Evolutionary conservation across 352 stramenopile genomes (phyloP).

Genomic region (Halophytophthora polymorphica): DNA sequence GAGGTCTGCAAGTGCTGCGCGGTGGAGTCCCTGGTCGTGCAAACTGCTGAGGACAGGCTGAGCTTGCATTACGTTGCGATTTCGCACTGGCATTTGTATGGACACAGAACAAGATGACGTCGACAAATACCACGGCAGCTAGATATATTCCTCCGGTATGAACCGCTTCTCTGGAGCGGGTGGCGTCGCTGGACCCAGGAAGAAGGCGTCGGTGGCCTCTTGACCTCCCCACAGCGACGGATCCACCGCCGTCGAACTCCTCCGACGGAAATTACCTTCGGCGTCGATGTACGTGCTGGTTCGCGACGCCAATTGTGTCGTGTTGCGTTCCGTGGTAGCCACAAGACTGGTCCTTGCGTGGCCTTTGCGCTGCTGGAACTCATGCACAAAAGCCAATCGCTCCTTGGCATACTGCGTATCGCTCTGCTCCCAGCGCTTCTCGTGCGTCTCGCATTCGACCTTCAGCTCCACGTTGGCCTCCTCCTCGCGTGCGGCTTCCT

Average conservation of each 20-base stretch:
- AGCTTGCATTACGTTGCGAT: no score
- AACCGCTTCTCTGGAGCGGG: conserved; percentile 1
- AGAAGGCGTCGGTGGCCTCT: conserved; percentile 1
- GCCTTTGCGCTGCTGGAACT: conserved; percentile 18
- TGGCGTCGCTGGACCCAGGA: conserved; percentile 2
- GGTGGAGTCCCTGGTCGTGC: no score
- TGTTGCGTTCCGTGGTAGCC: conserved; percentile 40
- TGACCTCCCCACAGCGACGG: neutral
- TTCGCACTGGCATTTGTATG: no score
- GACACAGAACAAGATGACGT: neutral
- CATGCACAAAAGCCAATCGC: conserved; percentile 30
- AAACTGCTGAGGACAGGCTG: no score
- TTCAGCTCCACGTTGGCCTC: conserved; percentile 37
- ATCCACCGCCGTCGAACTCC: conserved; percentile 1
- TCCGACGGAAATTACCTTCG: conserved; percentile 44
- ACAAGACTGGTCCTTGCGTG: conserved; percentile 7
- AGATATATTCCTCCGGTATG: conserved; percentile 10
- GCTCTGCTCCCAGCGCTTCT: conserved; percentile 28
- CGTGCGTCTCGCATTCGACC: conserved; percentile 18
- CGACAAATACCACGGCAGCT: neutral
- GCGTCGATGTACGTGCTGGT: conserved; percentile 42
- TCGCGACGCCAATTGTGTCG: conserved; percentile 31
- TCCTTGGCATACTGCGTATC: conserved; percentile 28
- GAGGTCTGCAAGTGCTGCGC: no score
- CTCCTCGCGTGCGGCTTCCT: conserved; percentile 16